Base-by-base conservation (phyloP, 2,329 filamentous ascomycete genomes). In the Rutstroemia sp. region DNA sequence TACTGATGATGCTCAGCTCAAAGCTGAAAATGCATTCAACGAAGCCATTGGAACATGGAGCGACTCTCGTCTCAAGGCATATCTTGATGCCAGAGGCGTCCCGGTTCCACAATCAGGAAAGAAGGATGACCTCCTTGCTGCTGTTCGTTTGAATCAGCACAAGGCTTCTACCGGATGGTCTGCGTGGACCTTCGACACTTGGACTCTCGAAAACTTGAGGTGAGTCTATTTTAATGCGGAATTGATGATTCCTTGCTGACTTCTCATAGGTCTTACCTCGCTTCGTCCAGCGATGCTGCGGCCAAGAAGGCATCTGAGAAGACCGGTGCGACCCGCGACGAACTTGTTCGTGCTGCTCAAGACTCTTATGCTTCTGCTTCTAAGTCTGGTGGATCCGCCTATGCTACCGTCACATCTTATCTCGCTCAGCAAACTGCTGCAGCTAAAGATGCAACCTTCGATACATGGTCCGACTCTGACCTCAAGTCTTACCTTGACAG, bases 181-280 rank as follows among this genome's bases (percentile, higher is more conserved):
- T 58, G 81, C 85, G 3, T 92, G 88, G 87, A 90, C 85, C 16
- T 91, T 90, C 69, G 87, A 92, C 63, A 89, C 90, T 60, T 84
- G 87, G 72, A 87, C 82, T 41, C 77, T 79, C 52, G 85, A 90
- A 2, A 87, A 88, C 66, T 71, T 92, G 48, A 85, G 83, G 76
- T 78, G 71, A 67, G 74, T 62, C 16, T 14, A 19, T 6, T n/a
- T 10, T 42, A 5, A 6, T 49, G 10, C 37, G 5, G 8, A 44
- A 8, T 9, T 9, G n/a, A 16, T n/a, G 14, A 37, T 23, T 37
- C 14, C 16, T 38, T 21, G 5, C 27, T 51, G 41, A 58, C n/a
- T 42, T 27, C 18, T 49, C 5, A 16, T 45, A 60, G 52, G 67
- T 69, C 73, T 1, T 83, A 83, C 58, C 73, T 86, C 9, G 65